These are phyloP conservation scores for Podospora fimiseda DNA, from an alignment of 495 filamentous ascomycete genomes.

Conservation along the genomic window DNA sequence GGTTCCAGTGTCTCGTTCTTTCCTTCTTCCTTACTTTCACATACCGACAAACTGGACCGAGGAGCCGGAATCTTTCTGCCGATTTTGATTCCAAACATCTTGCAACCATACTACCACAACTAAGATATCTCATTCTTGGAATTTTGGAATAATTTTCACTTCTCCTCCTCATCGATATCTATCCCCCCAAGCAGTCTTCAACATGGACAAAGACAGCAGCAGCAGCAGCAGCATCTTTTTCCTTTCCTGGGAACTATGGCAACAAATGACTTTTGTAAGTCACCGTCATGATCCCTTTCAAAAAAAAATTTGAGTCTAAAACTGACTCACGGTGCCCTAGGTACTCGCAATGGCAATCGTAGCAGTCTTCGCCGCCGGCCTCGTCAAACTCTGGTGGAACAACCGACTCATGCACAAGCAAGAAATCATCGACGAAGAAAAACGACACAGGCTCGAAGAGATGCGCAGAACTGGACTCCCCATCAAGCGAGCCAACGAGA, in stretches of 20 bases:
- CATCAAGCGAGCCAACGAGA: slow-evolving; percentile 46
- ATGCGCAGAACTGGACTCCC: slow-evolving; percentile 46
- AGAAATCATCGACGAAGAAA: slow-evolving; percentile 57
- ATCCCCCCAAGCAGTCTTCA: background rate
- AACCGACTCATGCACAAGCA: slow-evolving; percentile 60
- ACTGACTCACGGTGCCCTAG: slow-evolving; percentile 24
- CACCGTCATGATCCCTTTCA: background rate
- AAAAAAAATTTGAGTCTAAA: background rate
- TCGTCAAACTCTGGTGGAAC: slow-evolving; percentile 55
- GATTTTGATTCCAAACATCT: background rate
- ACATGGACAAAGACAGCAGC: slow-evolving; percentile 23
- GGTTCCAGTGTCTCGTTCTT: no score
- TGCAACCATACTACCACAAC: slow-evolving; percentile 2
- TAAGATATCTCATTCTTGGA: background rate
- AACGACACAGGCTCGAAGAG: slow-evolving; percentile 49
- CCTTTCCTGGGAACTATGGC: slow-evolving; percentile 72
- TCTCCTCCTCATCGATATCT: slow-evolving; percentile 3
- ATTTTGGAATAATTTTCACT: slow-evolving; percentile 5
- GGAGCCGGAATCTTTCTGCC: slow-evolving; percentile 16
- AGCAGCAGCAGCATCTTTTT: slow-evolving; percentile 69
- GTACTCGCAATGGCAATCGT: slow-evolving; percentile 43
- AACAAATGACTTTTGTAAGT: slow-evolving; percentile 86
- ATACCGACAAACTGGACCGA: no score
- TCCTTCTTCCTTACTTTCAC: no score
- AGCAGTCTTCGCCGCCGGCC: slow-evolving; percentile 46